phyloP scores from a whole-genome alignment of 163 green algal genomes.

The Volvox carteri region DNA sequence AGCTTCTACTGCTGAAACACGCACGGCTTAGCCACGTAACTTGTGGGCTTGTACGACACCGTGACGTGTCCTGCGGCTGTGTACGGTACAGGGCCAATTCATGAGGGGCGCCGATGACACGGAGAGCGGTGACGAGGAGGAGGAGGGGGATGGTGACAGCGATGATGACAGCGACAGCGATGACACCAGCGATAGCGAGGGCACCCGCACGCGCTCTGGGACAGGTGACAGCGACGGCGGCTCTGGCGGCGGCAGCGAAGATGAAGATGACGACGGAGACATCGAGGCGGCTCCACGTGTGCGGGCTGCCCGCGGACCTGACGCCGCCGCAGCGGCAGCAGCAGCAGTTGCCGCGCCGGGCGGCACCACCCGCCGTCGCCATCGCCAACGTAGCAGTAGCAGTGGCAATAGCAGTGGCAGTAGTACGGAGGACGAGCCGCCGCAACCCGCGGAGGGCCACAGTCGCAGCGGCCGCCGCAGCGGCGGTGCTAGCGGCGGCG shows the following conservation, averaged over 20 bases:
- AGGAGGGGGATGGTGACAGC: neutral
- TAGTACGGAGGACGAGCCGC: too few species aligned
- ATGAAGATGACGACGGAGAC: neutral
- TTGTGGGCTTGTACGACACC: too few species aligned
- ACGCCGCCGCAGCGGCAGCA: too few species aligned
- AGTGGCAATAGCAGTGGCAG: neutral
- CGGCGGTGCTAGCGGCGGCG: neutral
- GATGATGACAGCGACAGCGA: neutral
- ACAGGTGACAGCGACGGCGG: neutral
- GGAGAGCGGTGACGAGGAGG: neutral
- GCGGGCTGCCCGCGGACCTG: neutral
- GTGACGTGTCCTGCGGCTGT: neutral
- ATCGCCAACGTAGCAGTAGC: neutral
- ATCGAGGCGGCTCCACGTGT: neutral
- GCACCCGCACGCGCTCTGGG: neutral
- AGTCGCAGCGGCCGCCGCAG: neutral
- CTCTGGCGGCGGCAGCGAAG: neutral
- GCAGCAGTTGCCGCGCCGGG: neutral
- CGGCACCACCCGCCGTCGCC: neutral
- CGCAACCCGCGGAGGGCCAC: too few species aligned
- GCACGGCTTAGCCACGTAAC: too few species aligned
- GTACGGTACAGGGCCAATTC: constrained; percentile 37
- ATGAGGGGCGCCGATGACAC: neutral
- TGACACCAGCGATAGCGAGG: neutral
- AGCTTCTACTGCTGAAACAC: too few species aligned